These are phyloP conservation scores for Entomortierella parvispora DNA, from an alignment of 192 early-diverging fungal species.

Conservation along the genomic window DNA sequence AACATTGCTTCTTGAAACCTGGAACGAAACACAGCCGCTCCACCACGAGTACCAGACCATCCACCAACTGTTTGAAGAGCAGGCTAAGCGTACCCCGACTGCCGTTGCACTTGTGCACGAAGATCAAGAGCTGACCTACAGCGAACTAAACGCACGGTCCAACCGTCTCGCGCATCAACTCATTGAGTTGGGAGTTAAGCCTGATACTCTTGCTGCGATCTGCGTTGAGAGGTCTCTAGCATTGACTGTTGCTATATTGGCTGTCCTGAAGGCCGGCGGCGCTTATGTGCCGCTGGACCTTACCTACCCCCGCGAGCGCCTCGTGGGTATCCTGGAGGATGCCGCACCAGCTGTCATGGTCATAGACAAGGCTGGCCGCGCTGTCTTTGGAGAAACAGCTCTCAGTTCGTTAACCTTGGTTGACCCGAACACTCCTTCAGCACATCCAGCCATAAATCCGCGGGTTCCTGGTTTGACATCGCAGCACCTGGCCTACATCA, in stretches of 20 bases:
- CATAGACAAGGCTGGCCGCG: constrained; percentile 2
- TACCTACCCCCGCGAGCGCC: constrained; percentile 36
- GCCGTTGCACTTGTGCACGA: constrained; percentile 6
- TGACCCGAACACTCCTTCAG: background rate
- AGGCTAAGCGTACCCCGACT: background rate
- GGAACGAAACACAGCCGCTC: background rate
- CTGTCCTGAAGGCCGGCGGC: constrained; percentile 37
- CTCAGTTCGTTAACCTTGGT: background rate
- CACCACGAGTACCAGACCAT: background rate
- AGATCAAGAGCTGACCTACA: constrained; percentile 6
- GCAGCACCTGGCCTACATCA: constrained; percentile 9
- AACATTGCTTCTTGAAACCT: constrained; percentile 3
- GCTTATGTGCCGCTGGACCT: constrained; percentile 47
- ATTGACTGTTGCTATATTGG: constrained; percentile 26
- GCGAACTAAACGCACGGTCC: background rate
- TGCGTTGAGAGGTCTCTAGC: background rate
- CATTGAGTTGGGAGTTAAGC: background rate
- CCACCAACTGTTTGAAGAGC: constrained; percentile 13
- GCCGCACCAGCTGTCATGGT: background rate
- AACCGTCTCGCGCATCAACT: constrained; percentile 5
- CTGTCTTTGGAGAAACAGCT: constrained; percentile 1
- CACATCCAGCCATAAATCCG: background rate
- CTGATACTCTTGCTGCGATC: background rate
- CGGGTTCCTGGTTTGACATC: constrained; percentile 2
- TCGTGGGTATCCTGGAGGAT: constrained; percentile 26